phyloP scores from a whole-genome alignment of 106 monocot genomes.

The Acorus calamus region DNA sequence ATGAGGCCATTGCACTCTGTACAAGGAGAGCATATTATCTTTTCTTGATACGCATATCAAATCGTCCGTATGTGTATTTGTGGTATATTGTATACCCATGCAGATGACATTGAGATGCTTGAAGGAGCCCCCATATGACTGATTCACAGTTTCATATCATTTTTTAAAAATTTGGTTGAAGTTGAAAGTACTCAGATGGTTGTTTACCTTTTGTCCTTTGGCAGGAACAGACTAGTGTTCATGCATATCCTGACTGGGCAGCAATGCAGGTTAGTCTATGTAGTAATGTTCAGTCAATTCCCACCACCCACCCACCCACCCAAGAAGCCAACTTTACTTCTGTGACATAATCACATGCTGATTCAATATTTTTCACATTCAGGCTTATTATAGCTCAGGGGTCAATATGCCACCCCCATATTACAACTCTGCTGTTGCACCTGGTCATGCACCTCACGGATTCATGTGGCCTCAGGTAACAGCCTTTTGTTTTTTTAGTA shows the following conservation, averaged over 20 bases:
- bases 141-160: not conserved
- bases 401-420: constrained; percentile 18
- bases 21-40: not conserved
- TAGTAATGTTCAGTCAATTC: no score
- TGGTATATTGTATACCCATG: no score
- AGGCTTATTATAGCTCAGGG: constrained; percentile 29
- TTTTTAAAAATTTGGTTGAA: not conserved
- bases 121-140: no score
- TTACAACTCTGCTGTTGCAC: constrained; percentile 13
- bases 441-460: constrained; percentile 23
- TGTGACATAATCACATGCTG: not conserved
- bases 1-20: not conserved
- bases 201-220: constrained; percentile 1
- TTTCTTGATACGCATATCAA: not conserved
- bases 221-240: constrained; percentile 16
- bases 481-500: not conserved
- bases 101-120: no score
- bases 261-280: constrained; percentile 15
- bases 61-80: no score
- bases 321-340: no score
- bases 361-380: not conserved
- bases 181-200: not conserved
- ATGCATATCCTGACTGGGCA: constrained; percentile 26
- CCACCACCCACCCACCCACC: no score
- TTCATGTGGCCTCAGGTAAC: constrained; percentile 29